These are phyloP conservation scores for Annulohypoxylon stygium DNA, from an alignment of 495 filamentous ascomycete species.

Conservation along the genomic window DNA sequence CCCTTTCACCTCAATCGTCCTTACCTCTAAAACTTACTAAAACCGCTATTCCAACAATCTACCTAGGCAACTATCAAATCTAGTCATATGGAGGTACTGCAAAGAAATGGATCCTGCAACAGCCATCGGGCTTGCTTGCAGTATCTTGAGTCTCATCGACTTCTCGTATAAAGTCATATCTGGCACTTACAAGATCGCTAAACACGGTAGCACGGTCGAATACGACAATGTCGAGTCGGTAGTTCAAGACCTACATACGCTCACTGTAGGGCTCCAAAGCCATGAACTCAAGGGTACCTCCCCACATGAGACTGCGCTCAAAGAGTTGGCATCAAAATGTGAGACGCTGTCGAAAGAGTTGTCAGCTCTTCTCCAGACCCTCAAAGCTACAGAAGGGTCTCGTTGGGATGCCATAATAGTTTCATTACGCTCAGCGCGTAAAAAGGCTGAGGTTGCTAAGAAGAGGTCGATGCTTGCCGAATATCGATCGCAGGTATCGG, in stretches of 20 bases:
- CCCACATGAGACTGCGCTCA: not conserved
- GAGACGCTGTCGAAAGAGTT: not conserved
- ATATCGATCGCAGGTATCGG: not conserved
- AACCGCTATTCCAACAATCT: not conserved
- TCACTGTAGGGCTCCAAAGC: not conserved
- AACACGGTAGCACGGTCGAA: not conserved
- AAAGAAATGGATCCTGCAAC: conserved; percentile 5
- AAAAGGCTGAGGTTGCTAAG: not conserved
- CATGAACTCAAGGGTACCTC: not conserved
- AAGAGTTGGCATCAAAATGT: not conserved
- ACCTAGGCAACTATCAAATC: not conserved
- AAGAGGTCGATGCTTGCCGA: not conserved
- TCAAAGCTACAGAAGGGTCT: not conserved
- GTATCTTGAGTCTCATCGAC: not conserved
- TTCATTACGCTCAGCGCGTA: not conserved
- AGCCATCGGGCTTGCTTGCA: conserved; percentile 8
- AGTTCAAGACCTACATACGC: not conserved
- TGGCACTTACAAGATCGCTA: not conserved
- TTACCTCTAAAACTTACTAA: not conserved
- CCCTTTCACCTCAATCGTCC: not conserved
- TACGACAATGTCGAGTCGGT: not conserved
- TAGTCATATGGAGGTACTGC: not conserved
- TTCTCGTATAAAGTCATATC: conserved; percentile 4
- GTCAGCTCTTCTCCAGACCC: not conserved
- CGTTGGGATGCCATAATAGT: not conserved